Evolutionary conservation across 2,329 filamentous ascomycete species (phyloP), one percentile per base, ranked within the genome.

Genomic region (Verticillium dahliae): DNA sequence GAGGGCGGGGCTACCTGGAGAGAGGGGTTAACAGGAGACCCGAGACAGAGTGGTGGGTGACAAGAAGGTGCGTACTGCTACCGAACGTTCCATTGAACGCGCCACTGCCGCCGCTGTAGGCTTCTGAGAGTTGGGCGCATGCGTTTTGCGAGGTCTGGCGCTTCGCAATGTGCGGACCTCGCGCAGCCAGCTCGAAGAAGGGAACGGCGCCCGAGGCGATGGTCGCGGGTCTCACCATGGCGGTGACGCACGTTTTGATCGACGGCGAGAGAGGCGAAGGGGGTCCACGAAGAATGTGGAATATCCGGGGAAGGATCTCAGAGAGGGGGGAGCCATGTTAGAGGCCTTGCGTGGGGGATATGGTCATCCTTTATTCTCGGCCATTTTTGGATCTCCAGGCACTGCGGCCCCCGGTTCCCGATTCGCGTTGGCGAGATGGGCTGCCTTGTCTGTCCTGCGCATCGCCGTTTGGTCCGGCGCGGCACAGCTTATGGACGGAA

Each of bases 91-190:
- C 54, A 34, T 56, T 56, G 27, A 56, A 56, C 13, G 27, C 33
- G 27, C 33, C 27, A 18, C 54, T 15, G 1, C 54, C 54, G 13
- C 54, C 54, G 15, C 31, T 45, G 34, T 59, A 59, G n/a, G 39
- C 58, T 14, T 18, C 58, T 3, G 58, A 34, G 11, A 59, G 58
- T n/a, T 54, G 31, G n/a, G 58, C 58, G 58, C 58, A 59, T 18
- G 58, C 58, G 22, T 58, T 58, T 15, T 39, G 22, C 7, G 27
- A 27, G 57, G 22, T 35, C 34, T 59, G 58, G 31, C 58, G 58
- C 45, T 55, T 59, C 15, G 33, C 33, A 13, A 41, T 31, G 38
- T 41, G 45, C n/a, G 57, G 57, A 4, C 41, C 39, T 11, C 38
- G 38, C 38, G 35, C 39, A 14, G 38, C 57, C 35, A 58, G 38